Evolutionary conservation across 805 yeast genomes (phyloP), one percentile per base, ranked within the genome.

Genomic region (Myxozyma melibiosi): DNA sequence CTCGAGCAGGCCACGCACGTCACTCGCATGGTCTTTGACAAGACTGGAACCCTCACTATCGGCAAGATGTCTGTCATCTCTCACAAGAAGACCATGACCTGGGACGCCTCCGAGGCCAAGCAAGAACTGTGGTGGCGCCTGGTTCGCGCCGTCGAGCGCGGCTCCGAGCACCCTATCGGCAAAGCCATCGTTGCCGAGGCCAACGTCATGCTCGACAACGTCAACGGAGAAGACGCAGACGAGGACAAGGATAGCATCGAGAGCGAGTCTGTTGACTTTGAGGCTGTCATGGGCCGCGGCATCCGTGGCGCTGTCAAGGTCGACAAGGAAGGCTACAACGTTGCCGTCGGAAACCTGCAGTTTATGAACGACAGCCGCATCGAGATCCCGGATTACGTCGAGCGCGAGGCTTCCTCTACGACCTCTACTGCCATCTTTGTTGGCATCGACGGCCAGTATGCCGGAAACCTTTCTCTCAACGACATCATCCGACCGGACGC

Each of bases 31-130:
- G 76, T 94, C 30, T 92, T 94, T 70, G 99, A 94, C 73, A 94
- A 94, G 72, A 94, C 99, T 0, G 99, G 99, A 2, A 94, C 99
- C 0, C 76, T 94, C 42, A 95, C 99, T 0, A 76, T 85, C 0
- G 99, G 99, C 13, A 75, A 80, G 41, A 87, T 94, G 94, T 72
- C 66, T 2, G 80, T 80, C 1, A 66, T 67, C 13, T 31, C 42
- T 14, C 56, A 52, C 31, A 35, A 14, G 16, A 57, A 42, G 51
- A 37, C 50, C 11, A 33, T 37, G 9, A 7, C 41, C 11, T 60
- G 64, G 64, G 53, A 52, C n/a, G 20, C 27, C 6, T 33, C 57
- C 8, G 58, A 38, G 20, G 46, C 38, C 37, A 30, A 46, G 34
- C 62, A 62, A 5, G 51, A 54, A n/a, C 57, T 69, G 64, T 78